phyloP scores from a whole-genome alignment of 768 basidiomycete genomes.

The Strobilomyces echinocephalus region DNA sequence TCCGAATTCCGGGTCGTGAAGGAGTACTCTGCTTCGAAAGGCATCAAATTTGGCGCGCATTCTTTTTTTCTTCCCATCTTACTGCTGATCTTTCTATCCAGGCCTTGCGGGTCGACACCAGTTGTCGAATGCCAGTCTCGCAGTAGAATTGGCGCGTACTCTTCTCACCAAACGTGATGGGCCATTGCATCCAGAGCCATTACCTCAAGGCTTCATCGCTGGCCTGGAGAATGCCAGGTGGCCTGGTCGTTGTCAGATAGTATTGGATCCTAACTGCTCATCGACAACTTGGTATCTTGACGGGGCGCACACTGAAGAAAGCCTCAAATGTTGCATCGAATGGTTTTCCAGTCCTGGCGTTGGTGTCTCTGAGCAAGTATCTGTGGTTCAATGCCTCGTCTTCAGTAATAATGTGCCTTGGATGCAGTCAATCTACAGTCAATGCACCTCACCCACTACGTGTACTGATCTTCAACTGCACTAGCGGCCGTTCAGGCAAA shows the following conservation, averaged over 20 bases:
- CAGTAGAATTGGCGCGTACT: constrained; percentile 62
- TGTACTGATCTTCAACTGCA: constrained; percentile 92
- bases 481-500: constrained; percentile 78
- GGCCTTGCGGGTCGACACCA: constrained; percentile 88
- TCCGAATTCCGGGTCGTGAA: constrained; percentile 67
- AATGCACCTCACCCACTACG: constrained; percentile 36
- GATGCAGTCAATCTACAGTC: constrained; percentile 4
- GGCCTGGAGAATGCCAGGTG: constrained; percentile 73
- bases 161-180: constrained; percentile 48
- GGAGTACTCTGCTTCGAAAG: constrained; percentile 42
- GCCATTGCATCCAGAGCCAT: constrained; percentile 11
- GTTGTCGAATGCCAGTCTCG: constrained; percentile 80
- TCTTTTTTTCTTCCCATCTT: background rate
- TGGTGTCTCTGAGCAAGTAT: constrained; percentile 36
- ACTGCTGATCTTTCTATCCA: constrained; percentile 27
- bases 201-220: constrained; percentile 51
- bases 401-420: background rate
- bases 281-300: constrained; percentile 84
- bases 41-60: constrained; percentile 57
- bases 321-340: constrained; percentile 76
- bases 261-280: constrained; percentile 52
- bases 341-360: constrained; percentile 76
- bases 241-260: constrained; percentile 93
- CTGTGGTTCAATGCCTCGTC: background rate
- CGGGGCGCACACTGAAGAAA: constrained; percentile 93